Evolutionary conservation across 2,329 filamentous ascomycete species (phyloP), one percentile per base, ranked within the genome.

Genomic region (Penicillium sp.): DNA sequence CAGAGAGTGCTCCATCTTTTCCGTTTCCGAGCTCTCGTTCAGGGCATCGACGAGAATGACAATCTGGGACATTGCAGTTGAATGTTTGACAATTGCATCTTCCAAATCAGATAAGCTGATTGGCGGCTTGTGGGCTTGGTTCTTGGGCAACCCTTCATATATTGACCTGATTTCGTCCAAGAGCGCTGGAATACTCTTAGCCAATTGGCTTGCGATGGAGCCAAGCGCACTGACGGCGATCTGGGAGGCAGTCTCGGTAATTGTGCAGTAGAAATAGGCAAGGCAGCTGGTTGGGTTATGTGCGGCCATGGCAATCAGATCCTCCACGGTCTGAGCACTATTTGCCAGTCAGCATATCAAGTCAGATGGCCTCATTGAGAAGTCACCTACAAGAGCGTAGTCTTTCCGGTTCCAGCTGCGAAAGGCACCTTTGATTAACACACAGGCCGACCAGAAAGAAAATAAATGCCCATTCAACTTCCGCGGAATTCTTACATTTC

Each of bases 261-360:
- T 52, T 11, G 56, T 49, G 35, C 54, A 57, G 18, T 58, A 58
- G 34, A 58, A 58, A 33, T 58, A 58, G 4, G 52, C 54, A 25
- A 56, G 25, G 8, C 28, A 43, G 9, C 53, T 29, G 3, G 8
- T 26, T 35, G 46, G 27, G 9, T 53, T 40, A 7, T 42, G 43
- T 2, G 52, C 48, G 5, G 50, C 34, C 38, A 50, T 49, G 1
- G 13, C 49, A 4, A 35, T 43, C 5, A 58, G 38, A 13, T 58
- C 46, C 13, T 57, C 46, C 4, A 53, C 52, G 25, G 29, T 45
- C 38, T 58, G 56, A 2, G 56, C 54, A 50, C 56, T 55, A 40
- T 25, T 28, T 3, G 8, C 36, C 26, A 1, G 27, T 55, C 35
- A 55, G 46, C 26, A 5, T 39, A 12, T 5, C 13, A 4, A 38